Conservation (phyloP, 495 filamentous ascomycete species). For the Aeminium ludgeri region DNA sequence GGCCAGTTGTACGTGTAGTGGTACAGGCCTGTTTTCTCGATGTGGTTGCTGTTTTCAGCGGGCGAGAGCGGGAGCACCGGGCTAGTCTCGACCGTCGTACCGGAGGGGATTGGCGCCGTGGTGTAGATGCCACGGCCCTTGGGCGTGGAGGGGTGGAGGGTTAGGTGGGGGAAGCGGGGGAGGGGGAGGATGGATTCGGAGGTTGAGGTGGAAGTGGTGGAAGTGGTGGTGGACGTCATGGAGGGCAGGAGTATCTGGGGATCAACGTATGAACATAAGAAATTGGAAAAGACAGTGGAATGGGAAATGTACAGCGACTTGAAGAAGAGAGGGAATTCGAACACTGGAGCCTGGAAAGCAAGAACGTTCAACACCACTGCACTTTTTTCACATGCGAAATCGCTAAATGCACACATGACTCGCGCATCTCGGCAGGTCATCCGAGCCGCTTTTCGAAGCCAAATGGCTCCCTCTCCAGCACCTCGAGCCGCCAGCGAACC, state of each 20-base stretch:
- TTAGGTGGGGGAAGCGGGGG: conserved; percentile 9
- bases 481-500: not conserved
- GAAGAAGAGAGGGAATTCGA: too few species aligned
- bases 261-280: not conserved
- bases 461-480: too few species aligned
- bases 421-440: not conserved
- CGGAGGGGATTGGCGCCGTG: conserved; percentile 26
- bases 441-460: not conserved
- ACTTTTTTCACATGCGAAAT: too few species aligned
- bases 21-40: conserved; percentile 32
- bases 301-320: too few species aligned
- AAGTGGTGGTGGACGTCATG: not conserved
- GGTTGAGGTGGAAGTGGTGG: not conserved
- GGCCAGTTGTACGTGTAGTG: conserved; percentile 43
- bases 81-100: conserved; percentile 34
- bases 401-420: too few species aligned
- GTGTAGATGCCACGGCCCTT: conserved; percentile 39
- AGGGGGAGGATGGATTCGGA: conserved; percentile 5
- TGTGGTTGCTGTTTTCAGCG: conserved; percentile 30
- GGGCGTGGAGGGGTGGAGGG: conserved; percentile 12
- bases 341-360: too few species aligned
- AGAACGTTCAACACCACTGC: too few species aligned
- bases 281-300: not conserved
- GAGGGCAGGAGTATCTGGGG: too few species aligned
- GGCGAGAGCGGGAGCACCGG: conserved; percentile 35